Conservation (phyloP, 305 asterid species). For the Rubia occidens region DNA sequence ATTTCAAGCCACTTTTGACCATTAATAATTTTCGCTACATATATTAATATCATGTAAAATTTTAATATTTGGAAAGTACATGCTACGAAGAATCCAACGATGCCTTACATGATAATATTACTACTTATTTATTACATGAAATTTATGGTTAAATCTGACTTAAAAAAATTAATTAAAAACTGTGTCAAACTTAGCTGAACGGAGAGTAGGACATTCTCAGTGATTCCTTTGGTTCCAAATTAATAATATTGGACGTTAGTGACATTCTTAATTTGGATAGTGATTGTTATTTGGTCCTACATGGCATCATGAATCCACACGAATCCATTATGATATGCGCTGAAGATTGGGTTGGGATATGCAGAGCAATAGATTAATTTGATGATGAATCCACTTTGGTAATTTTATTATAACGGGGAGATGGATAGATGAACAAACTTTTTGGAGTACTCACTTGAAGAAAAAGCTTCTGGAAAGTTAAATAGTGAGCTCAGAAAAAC, state of each 20-base stretch:
- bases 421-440: not conserved
- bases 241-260: not conserved
- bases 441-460: not conserved
- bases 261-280: not conserved
- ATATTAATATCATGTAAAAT: too few species aligned
- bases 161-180: too few species aligned
- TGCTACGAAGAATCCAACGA: too few species aligned
- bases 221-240: not conserved
- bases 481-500: not conserved
- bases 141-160: too few species aligned
- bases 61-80: too few species aligned
- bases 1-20: too few species aligned
- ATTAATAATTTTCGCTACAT: too few species aligned
- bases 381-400: not conserved
- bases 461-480: not conserved
- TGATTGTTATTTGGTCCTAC: not conserved
- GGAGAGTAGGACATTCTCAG: not conserved
- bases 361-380: not conserved
- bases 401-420: too few species aligned
- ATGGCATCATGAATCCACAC: not conserved
- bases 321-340: not conserved
- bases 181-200: too few species aligned
- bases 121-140: too few species aligned
- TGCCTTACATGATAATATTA: too few species aligned
- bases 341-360: not conserved